Percentiles rank a stretch among this genome's conserved stretches.
Evolutionary conservation across 345 rosid genomes (phyloP).

Genomic region (Hibiscus tridactylites): DNA sequence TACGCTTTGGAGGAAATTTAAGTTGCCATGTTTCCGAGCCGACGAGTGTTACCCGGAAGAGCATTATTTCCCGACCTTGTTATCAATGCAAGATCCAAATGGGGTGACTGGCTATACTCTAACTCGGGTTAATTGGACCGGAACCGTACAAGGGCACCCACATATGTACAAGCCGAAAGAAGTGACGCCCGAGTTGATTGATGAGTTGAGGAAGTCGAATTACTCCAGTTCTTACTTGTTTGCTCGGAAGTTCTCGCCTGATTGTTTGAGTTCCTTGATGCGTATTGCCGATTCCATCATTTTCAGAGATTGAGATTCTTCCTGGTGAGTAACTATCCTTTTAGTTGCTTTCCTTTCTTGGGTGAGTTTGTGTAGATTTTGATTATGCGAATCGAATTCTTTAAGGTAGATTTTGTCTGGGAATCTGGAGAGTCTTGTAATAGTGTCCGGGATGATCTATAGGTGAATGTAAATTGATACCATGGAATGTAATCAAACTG

Average conservation of each 20-base stretch:
- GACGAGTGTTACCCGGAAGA: conserved; percentile 91
- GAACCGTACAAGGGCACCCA: conserved; percentile 78
- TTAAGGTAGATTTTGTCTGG: not conserved
- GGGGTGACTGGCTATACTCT: conserved; percentile 64
- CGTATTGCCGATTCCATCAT: conserved; percentile 63
- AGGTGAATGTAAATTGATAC: not conserved
- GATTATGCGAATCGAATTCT: not conserved
- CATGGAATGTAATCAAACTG: not conserved
- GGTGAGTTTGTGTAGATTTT: not conserved
- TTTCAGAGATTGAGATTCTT: conserved; percentile 57
- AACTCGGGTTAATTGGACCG: conserved; percentile 90
- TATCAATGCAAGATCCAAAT: conserved; percentile 29
- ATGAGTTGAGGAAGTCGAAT: conserved; percentile 50
- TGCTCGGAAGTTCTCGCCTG: conserved; percentile 83
- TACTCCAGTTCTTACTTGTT: conserved; percentile 71
- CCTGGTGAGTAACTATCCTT: conserved; percentile 30
- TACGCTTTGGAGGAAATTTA: conserved; percentile 69
- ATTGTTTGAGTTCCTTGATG: conserved; percentile 72
- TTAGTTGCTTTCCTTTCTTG: not conserved
- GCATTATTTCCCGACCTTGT: conserved; percentile 88
- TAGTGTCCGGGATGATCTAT: not conserved
- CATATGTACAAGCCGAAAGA: conserved; percentile 54
- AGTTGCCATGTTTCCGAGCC: conserved; percentile 61
- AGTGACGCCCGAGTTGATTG: conserved; percentile 49
- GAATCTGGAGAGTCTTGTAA: not conserved